These are phyloP conservation scores for Suillus tomentosus DNA, from an alignment of 768 basidiomycete species.

Conservation along the genomic window DNA sequence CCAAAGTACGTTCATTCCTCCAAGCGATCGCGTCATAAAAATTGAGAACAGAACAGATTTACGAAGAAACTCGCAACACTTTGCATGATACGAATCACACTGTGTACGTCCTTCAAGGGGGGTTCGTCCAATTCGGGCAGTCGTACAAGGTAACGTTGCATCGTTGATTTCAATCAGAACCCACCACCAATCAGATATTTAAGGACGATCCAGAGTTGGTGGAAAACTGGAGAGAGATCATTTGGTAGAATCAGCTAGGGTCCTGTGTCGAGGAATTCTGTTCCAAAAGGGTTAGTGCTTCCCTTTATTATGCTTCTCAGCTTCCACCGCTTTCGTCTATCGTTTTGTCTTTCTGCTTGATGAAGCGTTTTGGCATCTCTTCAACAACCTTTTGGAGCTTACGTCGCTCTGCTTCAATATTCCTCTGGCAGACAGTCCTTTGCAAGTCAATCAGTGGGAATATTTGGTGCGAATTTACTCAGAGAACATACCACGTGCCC, in stretches of 20 bases:
- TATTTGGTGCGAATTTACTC: background rate
- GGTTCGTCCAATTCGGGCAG: slow-evolving; percentile 71
- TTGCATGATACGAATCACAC: slow-evolving; percentile 51
- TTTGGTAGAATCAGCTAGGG: slow-evolving; percentile 47
- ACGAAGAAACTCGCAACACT: slow-evolving; percentile 60
- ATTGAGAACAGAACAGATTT: slow-evolving; percentile 49
- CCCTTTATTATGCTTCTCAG: slow-evolving; percentile 2
- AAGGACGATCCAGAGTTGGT: slow-evolving; percentile 70
- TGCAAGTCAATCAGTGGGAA: slow-evolving; percentile 9
- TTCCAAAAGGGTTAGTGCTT: slow-evolving; percentile 3
- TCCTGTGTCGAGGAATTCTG: background rate
- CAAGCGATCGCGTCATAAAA: background rate
- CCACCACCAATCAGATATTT: slow-evolving; percentile 2
- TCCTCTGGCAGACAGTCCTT: slow-evolving; percentile 68
- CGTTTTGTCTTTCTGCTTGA: slow-evolving; percentile 41
- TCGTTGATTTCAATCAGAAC: background rate
- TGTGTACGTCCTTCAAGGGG: slow-evolving; percentile 67
- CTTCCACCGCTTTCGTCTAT: slow-evolving; percentile 14
- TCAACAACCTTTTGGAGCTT: slow-evolving; percentile 60
- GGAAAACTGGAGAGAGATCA: slow-evolving; percentile 73
- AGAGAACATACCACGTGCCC: slow-evolving; percentile 62
- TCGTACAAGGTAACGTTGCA: slow-evolving; percentile 56
- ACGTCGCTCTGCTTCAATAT: slow-evolving; percentile 53
- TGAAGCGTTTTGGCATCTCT: slow-evolving; percentile 55
- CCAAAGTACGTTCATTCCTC: slow-evolving; percentile 49